A percentile compares a stretch with the other conserved stretches of the same genome.
phyloP scores from a whole-genome alignment of 2,329 filamentous ascomycete species.

The Chalaropsis ovoidea region DNA sequence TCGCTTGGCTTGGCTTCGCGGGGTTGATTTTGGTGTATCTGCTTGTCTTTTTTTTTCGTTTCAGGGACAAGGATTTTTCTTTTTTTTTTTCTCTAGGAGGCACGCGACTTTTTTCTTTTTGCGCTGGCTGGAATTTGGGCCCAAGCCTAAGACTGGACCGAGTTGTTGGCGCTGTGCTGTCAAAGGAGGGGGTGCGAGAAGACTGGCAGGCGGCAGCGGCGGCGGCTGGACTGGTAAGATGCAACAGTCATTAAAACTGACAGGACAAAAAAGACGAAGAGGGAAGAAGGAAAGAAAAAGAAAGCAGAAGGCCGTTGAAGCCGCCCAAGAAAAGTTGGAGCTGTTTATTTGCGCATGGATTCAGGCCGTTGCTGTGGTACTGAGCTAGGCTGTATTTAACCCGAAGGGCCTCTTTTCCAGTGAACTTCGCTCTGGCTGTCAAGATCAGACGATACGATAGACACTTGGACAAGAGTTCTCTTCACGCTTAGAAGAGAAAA shows the following conservation, averaged over 20 bases:
- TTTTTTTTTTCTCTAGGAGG: not conserved
- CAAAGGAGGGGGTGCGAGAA: not conserved
- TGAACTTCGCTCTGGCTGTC: too few species aligned
- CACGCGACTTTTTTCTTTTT: not conserved
- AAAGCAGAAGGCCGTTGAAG: too few species aligned
- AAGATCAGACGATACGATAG: too few species aligned
- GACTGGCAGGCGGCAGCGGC: too few species aligned
- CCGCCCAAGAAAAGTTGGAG: constrained; percentile 14
- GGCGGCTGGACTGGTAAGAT: not conserved
- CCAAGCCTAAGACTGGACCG: not conserved
- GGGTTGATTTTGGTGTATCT: not conserved
- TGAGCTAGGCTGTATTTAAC: not conserved
- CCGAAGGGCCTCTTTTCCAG: not conserved
- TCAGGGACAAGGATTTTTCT: not conserved
- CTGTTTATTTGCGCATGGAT: constrained; percentile 9
- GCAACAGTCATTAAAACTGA: too few species aligned
- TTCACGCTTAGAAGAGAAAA: too few species aligned
- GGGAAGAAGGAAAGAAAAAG: constrained; percentile 16
- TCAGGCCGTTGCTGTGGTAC: constrained; percentile 11
- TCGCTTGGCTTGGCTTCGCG: not conserved
- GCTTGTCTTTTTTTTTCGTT: not conserved
- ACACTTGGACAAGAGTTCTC: too few species aligned
- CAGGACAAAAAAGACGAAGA: constrained; percentile 17
- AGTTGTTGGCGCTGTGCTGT: not conserved
- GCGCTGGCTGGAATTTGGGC: not conserved